Evolutionary conservation across 2,329 filamentous ascomycete species (phyloP), one percentile per base, ranked within the genome.

Genomic region (Pseudovirgaria hyperparasitica): DNA sequence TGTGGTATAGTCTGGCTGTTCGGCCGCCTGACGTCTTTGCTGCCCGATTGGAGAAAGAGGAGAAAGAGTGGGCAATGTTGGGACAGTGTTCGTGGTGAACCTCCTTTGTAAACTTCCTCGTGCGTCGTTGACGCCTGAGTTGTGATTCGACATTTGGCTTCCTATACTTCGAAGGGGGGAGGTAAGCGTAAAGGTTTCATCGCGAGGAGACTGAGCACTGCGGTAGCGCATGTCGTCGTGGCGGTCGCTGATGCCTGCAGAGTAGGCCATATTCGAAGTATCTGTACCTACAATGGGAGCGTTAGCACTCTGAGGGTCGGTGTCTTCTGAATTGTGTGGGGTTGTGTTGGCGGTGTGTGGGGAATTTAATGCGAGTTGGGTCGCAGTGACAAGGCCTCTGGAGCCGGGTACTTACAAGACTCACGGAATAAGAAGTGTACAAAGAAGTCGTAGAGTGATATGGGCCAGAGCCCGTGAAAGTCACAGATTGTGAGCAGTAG

Each of bases 11-110:
- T 70, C 66, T 33, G 62, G 34, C 25, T 61, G 60, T 48, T 72
- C 69, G 24, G 65, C 59, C 27, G 63, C 54, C 46, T 66, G 65
- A 32, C 58, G 52, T 28, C 65, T 52, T 43, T 67, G 61, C 49
- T 70, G 66, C 24, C 65, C 70, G 46, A 65, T 64, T 32, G 67
- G 60, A 27, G 62, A 65, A 48, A 86, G 59, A 35, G 71, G 69
- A 31, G 67, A 71, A 57, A 82, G 62, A 50, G 79, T 82, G 54
- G 80, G 78, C 57, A 87, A 34, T 63, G 67, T 85, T 70, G 57
- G 82, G 68, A 59, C 82, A 76, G 60, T 93, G 45, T 64, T 92
- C 31, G 86, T 90, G 37, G 87, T 96, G 60, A 96, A 96, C 50
- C 87, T 79, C 48, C 87, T 77, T 57, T 86, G 82, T 51, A 96